Base-by-base conservation (phyloP, 129 eudicot genomes). In the Scalesia atractyloides region DNA sequence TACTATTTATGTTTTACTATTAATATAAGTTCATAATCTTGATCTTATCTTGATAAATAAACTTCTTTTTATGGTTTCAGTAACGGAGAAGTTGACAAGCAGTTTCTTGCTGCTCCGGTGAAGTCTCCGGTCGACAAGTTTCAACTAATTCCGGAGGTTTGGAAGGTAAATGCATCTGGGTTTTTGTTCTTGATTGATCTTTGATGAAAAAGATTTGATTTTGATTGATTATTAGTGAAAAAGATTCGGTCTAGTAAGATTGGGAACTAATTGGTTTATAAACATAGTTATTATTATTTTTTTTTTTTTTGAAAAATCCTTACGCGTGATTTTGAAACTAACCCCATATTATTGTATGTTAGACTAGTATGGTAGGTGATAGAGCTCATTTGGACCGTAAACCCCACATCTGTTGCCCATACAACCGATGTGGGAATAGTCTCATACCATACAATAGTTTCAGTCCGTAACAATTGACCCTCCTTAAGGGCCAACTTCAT, bases 61-160 rank as follows among this genome's bases (percentile, higher is more conserved):
- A 9, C 7, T 17, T 61, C 18, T 12, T 9, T 37, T 50, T 58
- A 50, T 49, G 30, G 18, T 26, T 71, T 44, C 76, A 72, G 60
- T 46, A 81, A 77, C 16, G 76, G 59, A 36, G 77, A 57, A 24
- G 57, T 86, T 20, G 86, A 91, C 79, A 84, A 86, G 43, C 85
- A 86, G 52, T 75, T 62, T 5, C 85, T 91, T 50, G 79, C 92
- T 41, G 82, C 90, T 33, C 97, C 96, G 3, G 86, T 91, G 24
- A 91, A 86, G 76, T 73, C 81, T 20, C 73, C 83, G 0, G 93
- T 91, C 0, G 97, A 91, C 70, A 91, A 91, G 77, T 91, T 58
- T 50, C 87, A 86, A 68, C 81, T 91, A 26, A 34, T 91, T 48
- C 96, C 96, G 0, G 97, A 88, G 73, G 88, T 86, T 53, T 69